Percentiles rank a stretch among this genome's conserved stretches.
These are phyloP conservation scores for Rhinocladiella similis DNA, from an alignment of 2,329 filamentous ascomycete genomes.

Conservation along the genomic window DNA sequence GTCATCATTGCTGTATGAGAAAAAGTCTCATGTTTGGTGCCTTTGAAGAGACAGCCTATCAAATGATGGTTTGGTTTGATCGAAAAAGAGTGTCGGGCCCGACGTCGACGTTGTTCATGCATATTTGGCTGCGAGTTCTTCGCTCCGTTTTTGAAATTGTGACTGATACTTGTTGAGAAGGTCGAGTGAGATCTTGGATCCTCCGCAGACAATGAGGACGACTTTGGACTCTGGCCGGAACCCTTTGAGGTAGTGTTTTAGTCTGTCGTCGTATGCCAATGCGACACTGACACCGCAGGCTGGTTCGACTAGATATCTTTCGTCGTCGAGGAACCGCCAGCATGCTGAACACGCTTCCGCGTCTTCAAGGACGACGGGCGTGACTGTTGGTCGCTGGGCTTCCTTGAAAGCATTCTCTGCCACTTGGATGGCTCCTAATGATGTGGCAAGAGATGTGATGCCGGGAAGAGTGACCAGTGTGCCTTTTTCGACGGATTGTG, in stretches of 20 bases:
- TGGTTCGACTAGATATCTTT: constrained; percentile 76
- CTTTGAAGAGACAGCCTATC: no score
- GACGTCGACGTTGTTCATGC: no score
- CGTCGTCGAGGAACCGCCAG: constrained; percentile 76
- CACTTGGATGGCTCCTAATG: constrained; percentile 72
- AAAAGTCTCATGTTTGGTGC: no score
- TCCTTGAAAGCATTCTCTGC: constrained; percentile 68
- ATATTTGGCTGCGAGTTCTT: constrained; percentile 15
- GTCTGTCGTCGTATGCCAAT: constrained; percentile 23
- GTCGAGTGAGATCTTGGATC: constrained; percentile 64
- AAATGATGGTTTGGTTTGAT: no score
- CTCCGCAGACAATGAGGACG: constrained; percentile 83
- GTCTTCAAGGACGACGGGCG: constrained; percentile 67
- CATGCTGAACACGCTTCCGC: constrained; percentile 78
- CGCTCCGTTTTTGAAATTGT: constrained; percentile 12
- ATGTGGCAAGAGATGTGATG: constrained; percentile 76
- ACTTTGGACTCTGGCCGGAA: constrained; percentile 60
- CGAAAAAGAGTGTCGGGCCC: no score
- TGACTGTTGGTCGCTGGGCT: constrained; percentile 54
- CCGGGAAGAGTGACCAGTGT: constrained; percentile 62
- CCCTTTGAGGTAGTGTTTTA: constrained; percentile 21
- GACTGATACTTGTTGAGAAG: constrained; percentile 45
- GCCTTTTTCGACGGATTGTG: constrained; percentile 58
- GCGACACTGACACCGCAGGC: constrained; percentile 80
- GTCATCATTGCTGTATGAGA: no score